Evolutionary conservation across 2,329 filamentous ascomycete genomes (phyloP).

Genomic region (Neonectria magnoliae): DNA sequence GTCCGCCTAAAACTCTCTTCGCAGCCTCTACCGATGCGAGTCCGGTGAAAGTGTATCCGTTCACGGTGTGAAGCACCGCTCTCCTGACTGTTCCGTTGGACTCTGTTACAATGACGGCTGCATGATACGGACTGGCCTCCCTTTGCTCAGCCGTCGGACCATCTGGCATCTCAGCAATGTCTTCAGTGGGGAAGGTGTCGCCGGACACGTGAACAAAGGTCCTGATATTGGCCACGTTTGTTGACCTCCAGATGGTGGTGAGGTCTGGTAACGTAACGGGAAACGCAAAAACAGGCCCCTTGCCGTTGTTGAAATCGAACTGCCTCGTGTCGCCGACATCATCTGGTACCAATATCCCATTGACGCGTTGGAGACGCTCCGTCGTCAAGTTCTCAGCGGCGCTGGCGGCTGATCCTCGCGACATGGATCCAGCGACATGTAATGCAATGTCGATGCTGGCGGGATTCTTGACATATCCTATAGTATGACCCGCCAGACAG

Average conservation of each 20-base stretch:
- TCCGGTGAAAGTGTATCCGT: neutral
- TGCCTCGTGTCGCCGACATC: neutral
- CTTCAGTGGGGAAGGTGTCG: neutral
- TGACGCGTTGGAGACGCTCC: neutral
- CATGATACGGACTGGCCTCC: neutral
- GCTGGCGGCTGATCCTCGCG: neutral
- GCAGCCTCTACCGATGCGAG: neutral
- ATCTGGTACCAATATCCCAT: neutral
- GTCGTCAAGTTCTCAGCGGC: neutral
- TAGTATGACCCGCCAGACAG: neutral
- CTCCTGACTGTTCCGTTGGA: neutral
- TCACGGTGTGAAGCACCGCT: conserved; percentile 5
- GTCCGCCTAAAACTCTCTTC: neutral
- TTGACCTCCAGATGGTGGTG: conserved; percentile 3
- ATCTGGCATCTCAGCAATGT: neutral
- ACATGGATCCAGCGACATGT: conserved; percentile 1
- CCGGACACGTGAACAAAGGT: neutral
- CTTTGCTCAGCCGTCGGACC: neutral
- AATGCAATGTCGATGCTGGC: neutral
- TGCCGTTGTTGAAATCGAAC: neutral
- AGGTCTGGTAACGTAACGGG: neutral
- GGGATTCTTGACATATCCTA: neutral
- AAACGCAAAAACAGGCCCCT: neutral
- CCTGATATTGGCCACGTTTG: neutral
- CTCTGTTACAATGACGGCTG: neutral